Evolutionary conservation across 805 yeast species (phyloP).

Genomic region (Komagataella populi): DNA sequence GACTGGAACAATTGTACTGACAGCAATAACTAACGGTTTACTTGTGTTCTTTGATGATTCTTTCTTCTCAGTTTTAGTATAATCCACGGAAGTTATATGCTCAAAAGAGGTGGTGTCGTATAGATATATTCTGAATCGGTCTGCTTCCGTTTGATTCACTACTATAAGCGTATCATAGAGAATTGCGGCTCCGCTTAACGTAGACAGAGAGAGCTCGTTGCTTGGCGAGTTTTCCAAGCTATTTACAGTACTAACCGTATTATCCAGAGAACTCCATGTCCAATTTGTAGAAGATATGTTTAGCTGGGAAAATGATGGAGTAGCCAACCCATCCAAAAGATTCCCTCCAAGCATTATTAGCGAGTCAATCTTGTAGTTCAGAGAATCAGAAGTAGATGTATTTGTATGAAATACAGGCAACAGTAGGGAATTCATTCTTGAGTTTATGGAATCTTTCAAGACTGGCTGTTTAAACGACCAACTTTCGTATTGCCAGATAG

Average conservation of each 20-base stretch:
- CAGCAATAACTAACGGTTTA: constrained; percentile 24
- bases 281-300: constrained; percentile 24
- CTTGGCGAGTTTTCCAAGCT: constrained; percentile 8
- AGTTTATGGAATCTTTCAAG: constrained; percentile 24
- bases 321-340: constrained; percentile 20
- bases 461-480: constrained; percentile 46
- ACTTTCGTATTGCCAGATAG: constrained; percentile 53
- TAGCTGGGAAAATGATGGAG: constrained; percentile 29
- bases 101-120: constrained; percentile 25
- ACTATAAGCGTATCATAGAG: constrained; percentile 37
- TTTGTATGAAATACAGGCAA: constrained; percentile 34
- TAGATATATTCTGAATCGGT: constrained; percentile 21
- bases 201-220: constrained; percentile 13
- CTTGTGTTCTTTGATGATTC: constrained; percentile 6
- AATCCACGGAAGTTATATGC: constrained; percentile 18
- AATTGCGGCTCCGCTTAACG: constrained; percentile 33
- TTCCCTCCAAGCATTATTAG: constrained; percentile 44
- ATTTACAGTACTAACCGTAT: constrained; percentile 11
- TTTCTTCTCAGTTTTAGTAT: constrained; percentile 10
- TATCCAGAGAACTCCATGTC: constrained; percentile 25
- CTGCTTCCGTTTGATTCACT: constrained; percentile 15
- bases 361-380: constrained; percentile 23
- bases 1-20: constrained; percentile 31
- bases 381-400: constrained; percentile 10
- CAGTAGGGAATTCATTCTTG: constrained; percentile 38